Base-by-base conservation (phyloP, 768 basidiomycete species). In the Suillus fuscotomentosus region DNA sequence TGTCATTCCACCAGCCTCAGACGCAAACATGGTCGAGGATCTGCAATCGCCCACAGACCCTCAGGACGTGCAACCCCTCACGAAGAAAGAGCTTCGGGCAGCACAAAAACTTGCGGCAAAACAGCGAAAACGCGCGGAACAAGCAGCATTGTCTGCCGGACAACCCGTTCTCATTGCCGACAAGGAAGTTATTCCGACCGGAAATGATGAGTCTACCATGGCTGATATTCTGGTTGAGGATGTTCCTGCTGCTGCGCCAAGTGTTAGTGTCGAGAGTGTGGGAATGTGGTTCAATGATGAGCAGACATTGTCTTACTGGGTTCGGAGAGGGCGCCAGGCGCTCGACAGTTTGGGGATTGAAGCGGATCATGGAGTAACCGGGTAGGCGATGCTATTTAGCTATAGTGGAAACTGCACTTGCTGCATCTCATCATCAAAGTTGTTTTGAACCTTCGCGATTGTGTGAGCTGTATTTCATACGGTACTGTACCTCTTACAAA, bases 221-320 rank as follows among this genome's bases (percentile, higher is more conserved):
- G 66, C 64, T 9, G 59, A 67, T 14, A n/a, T 31, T 9, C 5
- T 36, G 9, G 20, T 27, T 27, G 48, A 47, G n/a, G n/a, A 54
- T 47, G n/a, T 22, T 42, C 51, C 65, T 13, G n/a, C 41, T 5
- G 56, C 50, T 24, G 34, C 60, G 3, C 34, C 66, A 15, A 66
- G 63, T 20, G 64, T 63, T 42, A 63, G 55, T 38, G 63, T 39
- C 45, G 9, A 61, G 14, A 63, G 60, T 57, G 61, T 61, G 14
- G 70, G 63, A 63, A 72, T 75, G 71, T 91, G 90, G 89, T 90
- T 86, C 66, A 80, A 85, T 54, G 75, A 86, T 39, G 63, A 72
- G 7, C 70, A 63, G 20, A 74, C 79, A 10, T 41, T 86, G 63
- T 60, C 64, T 17, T 78, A 80, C 66, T 91, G 90, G 90, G 84